These are phyloP conservation scores for Rosa persica DNA, from an alignment of 306 rosid genomes.

Conservation along the genomic window DNA sequence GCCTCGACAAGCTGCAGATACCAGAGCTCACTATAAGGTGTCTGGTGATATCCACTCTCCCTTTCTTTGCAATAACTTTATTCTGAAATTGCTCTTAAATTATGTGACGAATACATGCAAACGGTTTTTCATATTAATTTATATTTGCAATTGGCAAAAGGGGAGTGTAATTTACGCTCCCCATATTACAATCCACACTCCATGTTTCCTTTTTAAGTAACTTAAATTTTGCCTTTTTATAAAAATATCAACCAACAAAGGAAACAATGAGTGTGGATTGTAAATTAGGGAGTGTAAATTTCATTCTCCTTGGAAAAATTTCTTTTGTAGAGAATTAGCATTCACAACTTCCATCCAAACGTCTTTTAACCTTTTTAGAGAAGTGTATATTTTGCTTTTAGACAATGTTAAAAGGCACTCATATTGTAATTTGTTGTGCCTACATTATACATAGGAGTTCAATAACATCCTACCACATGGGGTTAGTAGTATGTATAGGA, in stretches of 20 bases:
- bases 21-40: constrained; percentile 77
- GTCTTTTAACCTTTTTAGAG: neutral
- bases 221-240: too few species aligned
- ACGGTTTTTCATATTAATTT: neutral
- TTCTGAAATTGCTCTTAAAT: neutral
- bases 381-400: neutral
- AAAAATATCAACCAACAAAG: too few species aligned
- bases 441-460: neutral
- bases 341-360: neutral
- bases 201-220: too few species aligned
- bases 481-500: neutral
- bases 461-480: neutral
- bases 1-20: constrained; percentile 17
- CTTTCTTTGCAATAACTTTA: neutral
- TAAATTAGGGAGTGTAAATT: too few species aligned
- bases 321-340: neutral
- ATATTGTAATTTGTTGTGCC: neutral
- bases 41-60: constrained; percentile 79
- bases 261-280: too few species aligned
- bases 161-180: too few species aligned
- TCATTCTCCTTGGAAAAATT: neutral
- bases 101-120: neutral
- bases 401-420: neutral
- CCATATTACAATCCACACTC: too few species aligned
- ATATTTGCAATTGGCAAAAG: too few species aligned